Base-by-base conservation (phyloP, 2,329 filamentous ascomycete genomes). In the Epichloe glyceriae region DNA sequence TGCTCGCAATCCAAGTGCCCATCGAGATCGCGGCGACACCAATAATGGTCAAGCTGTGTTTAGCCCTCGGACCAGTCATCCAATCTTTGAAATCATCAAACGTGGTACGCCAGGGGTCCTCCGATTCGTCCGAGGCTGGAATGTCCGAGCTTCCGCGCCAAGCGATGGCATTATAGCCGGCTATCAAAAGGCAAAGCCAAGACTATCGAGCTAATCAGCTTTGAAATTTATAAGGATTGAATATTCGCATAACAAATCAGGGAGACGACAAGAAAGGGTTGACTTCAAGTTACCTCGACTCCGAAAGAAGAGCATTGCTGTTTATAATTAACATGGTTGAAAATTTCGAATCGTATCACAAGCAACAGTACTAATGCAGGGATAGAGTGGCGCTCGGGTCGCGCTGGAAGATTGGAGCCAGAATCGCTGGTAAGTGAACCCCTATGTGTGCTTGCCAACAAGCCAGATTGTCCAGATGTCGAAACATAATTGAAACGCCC, bases 281-380 rank as follows among this genome's bases (percentile, higher is more conserved):
- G 11, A 14, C 30, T 33, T 34, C 17, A 22, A 38, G 19, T 53
- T 55, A 67, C 75, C 68, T 79, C 74, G 15, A 79, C 56, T 3
- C 75, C 75, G 19, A 70, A 64, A 12, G 61, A 64, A 6, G 74
- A 67, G 57, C 77, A 80, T 60, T 79, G 75, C 37, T 75, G 68
- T 52, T 73, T 67, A 26, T 63, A 61, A 14, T 72, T 67, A 1
- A 76, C 69, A 34, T 61, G 64, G 48, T 75, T 68, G 37, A 74
- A 71, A 2, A 74, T 59, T 53, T 77, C 73, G 15, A 79, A 58
- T 4, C 77, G 70, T 8, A 73, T 34, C 2, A 75, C 63, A 44
- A 78, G 64, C 33, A 69, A 69, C 5, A 68, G 40, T 8, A 75
- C 62, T 15, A 79, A 58, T 12, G 67, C 61, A 1, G 71, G 69